Evolutionary conservation across 2,329 filamentous ascomycete genomes (phyloP).

Genomic region (Talaromyces atroroseus): DNA sequence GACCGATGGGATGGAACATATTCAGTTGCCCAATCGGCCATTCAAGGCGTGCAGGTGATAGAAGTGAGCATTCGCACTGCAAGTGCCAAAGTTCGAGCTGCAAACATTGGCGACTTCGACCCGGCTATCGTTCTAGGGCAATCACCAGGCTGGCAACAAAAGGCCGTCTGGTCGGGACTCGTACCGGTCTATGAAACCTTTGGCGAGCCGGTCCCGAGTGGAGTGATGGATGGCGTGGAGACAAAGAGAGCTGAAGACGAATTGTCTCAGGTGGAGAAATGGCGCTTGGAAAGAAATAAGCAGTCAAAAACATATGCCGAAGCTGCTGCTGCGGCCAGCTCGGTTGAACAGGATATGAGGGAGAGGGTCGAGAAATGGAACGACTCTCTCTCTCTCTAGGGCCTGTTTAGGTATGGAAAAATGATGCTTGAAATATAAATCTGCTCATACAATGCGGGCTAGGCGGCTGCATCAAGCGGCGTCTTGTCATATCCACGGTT

Average conservation of each 20-base stretch:
- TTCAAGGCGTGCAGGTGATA: conserved; percentile 12
- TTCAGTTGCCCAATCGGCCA: conserved; percentile 5
- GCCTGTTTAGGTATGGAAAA: no score
- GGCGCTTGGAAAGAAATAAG: background rate
- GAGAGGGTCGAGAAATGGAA: conserved; percentile 1
- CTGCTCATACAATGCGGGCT: no score
- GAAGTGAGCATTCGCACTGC: conserved; percentile 9
- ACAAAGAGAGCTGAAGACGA: background rate
- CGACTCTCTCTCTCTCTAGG: background rate
- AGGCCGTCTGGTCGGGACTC: conserved; percentile 12
- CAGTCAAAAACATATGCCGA: background rate
- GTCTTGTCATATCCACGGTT: no score
- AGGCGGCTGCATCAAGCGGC: no score
- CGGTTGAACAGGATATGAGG: conserved; percentile 1
- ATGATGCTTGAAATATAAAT: no score
- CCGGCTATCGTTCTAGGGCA: background rate
- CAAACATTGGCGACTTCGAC: conserved; percentile 10
- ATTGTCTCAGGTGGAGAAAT: background rate
- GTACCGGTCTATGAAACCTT: conserved; percentile 11
- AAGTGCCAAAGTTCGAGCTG: conserved; percentile 10
- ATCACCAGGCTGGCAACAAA: conserved; percentile 3
- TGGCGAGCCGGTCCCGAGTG: conserved; percentile 6
- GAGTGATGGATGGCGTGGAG: conserved; percentile 5
- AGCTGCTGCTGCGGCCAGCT: background rate
- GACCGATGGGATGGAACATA: conserved; percentile 11